These are phyloP conservation scores for Pholiota microspora DNA, from an alignment of 768 basidiomycete species.

Conservation along the genomic window DNA sequence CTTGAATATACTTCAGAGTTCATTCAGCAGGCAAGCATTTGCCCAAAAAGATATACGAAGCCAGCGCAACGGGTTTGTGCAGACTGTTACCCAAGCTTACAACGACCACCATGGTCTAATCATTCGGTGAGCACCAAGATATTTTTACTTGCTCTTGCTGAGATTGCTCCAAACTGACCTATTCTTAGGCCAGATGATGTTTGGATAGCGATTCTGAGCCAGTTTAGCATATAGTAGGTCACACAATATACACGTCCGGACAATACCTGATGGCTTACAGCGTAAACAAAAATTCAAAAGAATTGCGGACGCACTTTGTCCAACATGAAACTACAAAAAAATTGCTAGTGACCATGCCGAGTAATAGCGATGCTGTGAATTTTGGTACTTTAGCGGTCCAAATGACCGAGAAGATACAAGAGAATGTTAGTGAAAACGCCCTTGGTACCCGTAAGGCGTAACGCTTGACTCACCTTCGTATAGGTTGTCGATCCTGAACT, in stretches of 20 bases:
- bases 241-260: no score
- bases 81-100: constrained; percentile 31
- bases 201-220: constrained; percentile 42
- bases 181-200: constrained; percentile 42
- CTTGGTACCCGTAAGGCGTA: background rate
- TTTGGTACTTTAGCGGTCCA: constrained; percentile 23
- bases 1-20: background rate
- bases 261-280: constrained; percentile 5
- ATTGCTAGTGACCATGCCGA: constrained; percentile 15
- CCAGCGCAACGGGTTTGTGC: constrained; percentile 30
- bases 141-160: background rate
- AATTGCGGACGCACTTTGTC: constrained; percentile 30
- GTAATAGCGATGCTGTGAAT: constrained; percentile 16
- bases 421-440: constrained; percentile 20
- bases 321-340: constrained; percentile 22
- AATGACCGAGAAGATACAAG: constrained; percentile 22
- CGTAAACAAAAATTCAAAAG: constrained; percentile 34
- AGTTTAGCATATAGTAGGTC: constrained; percentile 35
- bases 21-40: background rate
- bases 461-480: background rate
- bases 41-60: background rate
- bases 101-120: constrained; percentile 35
- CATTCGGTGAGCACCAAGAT: constrained; percentile 25
- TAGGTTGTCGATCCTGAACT: constrained; percentile 27
- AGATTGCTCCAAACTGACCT: background rate